phyloP scores from a whole-genome alignment of 2,329 filamentous ascomycete genomes.

The Claviceps digitariae region DNA sequence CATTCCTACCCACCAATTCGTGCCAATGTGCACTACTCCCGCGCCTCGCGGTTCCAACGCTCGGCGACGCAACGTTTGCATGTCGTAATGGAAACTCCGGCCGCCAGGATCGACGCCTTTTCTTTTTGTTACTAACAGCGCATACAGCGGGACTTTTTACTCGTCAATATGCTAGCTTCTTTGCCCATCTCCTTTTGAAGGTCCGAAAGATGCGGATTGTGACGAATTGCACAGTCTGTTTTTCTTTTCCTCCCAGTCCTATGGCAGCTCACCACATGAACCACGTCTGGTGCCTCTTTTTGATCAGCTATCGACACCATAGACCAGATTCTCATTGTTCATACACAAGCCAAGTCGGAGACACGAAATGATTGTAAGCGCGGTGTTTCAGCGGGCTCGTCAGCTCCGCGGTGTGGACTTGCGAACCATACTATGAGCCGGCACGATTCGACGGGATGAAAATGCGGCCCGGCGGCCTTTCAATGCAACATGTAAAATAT shows the following conservation, averaged over 20 bases:
- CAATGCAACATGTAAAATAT: not conserved
- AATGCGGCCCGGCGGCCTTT: not conserved
- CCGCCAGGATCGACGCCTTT: not conserved
- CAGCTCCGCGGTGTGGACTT: not conserved
- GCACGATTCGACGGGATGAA: not conserved
- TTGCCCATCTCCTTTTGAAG: not conserved
- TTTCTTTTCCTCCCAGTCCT: not conserved
- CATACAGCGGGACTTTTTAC: not conserved
- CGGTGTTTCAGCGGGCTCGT: not conserved
- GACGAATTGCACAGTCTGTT: too few species aligned
- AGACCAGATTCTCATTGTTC: not conserved
- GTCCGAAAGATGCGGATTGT: not conserved
- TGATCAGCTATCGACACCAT: not conserved
- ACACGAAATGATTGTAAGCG: not conserved
- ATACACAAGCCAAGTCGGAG: too few species aligned
- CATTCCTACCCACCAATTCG: not conserved
- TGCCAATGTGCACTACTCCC: not conserved
- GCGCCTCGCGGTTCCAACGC: not conserved
- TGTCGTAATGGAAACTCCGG: conserved; percentile 8
- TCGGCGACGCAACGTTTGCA: conserved; percentile 4
- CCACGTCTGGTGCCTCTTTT: too few species aligned
- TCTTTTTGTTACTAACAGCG: not conserved
- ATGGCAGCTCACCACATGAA: too few species aligned
- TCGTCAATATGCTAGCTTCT: not conserved
- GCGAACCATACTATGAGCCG: too few species aligned